Evolutionary conservation across 2,329 filamentous ascomycete species (phyloP).

Genomic region (Neonectria sp.): DNA sequence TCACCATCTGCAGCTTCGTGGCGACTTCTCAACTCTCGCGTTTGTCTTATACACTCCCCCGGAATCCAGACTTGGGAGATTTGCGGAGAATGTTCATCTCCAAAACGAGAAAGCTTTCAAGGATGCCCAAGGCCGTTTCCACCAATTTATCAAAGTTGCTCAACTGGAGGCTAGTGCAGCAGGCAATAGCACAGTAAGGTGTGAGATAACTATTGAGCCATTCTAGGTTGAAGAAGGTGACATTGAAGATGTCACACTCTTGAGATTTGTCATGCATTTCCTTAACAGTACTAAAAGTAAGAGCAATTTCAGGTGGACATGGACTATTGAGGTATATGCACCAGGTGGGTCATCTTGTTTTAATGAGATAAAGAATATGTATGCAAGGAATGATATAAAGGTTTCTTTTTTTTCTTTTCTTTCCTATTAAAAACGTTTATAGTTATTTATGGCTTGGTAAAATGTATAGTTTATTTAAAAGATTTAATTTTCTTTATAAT

Average conservation of each 20-base stretch:
- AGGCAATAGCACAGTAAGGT: background rate
- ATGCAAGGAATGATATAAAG: no score
- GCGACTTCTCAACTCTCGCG: background rate
- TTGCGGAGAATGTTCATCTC: background rate
- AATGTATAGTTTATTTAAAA: no score
- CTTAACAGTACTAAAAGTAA: background rate
- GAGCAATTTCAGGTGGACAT: background rate
- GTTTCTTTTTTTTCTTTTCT: no score
- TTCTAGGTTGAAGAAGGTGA: background rate
- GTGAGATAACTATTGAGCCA: background rate
- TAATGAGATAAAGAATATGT: no score
- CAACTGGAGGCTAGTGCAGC: background rate
- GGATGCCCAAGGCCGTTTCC: background rate
- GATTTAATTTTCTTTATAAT: no score
- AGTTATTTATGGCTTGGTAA: no score
- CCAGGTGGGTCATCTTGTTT: no score
- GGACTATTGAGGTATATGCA: no score
- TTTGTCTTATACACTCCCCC: background rate
- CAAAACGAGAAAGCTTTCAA: background rate
- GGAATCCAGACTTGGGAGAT: background rate
- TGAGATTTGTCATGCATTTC: background rate
- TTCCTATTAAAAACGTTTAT: no score
- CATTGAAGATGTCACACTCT: background rate
- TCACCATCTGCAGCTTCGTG: background rate
- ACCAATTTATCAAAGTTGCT: background rate